Evolutionary conservation across 306 rosid genomes (phyloP).

Genomic region (Glycine soja): DNA sequence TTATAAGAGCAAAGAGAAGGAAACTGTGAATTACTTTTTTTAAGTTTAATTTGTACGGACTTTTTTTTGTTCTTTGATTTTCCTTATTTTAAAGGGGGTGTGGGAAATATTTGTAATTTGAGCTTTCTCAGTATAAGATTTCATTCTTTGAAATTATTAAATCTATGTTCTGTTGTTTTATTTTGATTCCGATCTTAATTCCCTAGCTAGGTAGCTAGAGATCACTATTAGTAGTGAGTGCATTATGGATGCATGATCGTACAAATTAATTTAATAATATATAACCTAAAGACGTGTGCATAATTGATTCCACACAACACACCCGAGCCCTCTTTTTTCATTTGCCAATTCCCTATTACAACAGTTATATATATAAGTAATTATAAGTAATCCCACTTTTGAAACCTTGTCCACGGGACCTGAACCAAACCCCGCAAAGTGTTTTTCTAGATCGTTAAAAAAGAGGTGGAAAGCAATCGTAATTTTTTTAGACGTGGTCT

Average conservation of each 20-base stretch:
- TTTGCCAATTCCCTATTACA: slow-evolving; percentile 37
- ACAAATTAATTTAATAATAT: slow-evolving; percentile 38
- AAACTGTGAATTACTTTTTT: slow-evolving; percentile 58
- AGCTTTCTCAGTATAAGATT: slow-evolving; percentile 48
- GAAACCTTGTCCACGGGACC: slow-evolving; percentile 77
- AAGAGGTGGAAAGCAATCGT: slow-evolving; percentile 49
- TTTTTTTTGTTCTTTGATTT: slow-evolving; percentile 41
- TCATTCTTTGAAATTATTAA: slow-evolving; percentile 65
- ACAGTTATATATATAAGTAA: slow-evolving; percentile 26
- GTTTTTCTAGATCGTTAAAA: slow-evolving; percentile 69
- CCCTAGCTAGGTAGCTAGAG: slow-evolving; percentile 17
- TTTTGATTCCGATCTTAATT: slow-evolving; percentile 39
- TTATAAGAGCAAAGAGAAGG: slow-evolving; percentile 38
- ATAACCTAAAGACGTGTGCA: slow-evolving; percentile 47
- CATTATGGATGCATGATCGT: slow-evolving; percentile 52
- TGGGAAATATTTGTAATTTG: slow-evolving; percentile 61
- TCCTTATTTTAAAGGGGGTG: slow-evolving; percentile 51
- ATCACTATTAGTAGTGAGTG: slow-evolving; percentile 42
- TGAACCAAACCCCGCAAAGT: slow-evolving; percentile 64
- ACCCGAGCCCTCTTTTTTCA: slow-evolving; percentile 17
- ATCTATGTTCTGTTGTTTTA: not conserved
- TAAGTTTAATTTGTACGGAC: slow-evolving; percentile 45
- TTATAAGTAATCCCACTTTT: slow-evolving; percentile 48
- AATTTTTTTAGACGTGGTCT: slow-evolving; percentile 52
- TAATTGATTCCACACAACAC: slow-evolving; percentile 69